Percentiles rank a stretch among this genome's conserved stretches.
Conservation (phyloP, 129 eudicot species). For the Lonicera japonica region DNA sequence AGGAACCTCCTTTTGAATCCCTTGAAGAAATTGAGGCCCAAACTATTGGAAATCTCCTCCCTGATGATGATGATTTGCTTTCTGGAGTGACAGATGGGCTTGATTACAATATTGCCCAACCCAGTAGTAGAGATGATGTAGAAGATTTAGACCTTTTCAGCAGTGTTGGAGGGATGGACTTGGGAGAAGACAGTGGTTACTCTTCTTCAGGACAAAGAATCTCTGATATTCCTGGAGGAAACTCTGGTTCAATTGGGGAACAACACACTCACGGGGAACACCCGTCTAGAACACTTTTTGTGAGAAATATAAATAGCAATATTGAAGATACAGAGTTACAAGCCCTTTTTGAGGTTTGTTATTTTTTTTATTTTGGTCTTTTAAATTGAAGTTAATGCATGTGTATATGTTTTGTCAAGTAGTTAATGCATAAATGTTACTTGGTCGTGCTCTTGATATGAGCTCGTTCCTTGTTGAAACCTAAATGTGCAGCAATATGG, state of each 20-base stretch:
- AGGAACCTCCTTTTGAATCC: slow-evolving; percentile 72
- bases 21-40: slow-evolving; percentile 93
- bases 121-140: slow-evolving; percentile 46
- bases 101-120: slow-evolving; percentile 32
- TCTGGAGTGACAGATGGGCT: slow-evolving; percentile 84
- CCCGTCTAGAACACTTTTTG: slow-evolving; percentile 92
- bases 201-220: slow-evolving; percentile 29
- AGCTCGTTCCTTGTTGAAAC: slow-evolving; percentile 12
- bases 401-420: not conserved
- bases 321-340: slow-evolving; percentile 77
- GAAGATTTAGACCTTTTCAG: slow-evolving; percentile 79
- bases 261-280: slow-evolving; percentile 59
- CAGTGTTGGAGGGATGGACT: slow-evolving; percentile 89
- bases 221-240: slow-evolving; percentile 30
- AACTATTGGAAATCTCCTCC: slow-evolving; percentile 91
- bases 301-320: slow-evolving; percentile 78
- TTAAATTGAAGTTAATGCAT: not conserved
- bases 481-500: slow-evolving; percentile 71
- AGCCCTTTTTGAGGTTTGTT: slow-evolving; percentile 74
- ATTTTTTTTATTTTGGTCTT: too few species aligned
- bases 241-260: slow-evolving; percentile 29
- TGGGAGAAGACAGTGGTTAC: slow-evolving; percentile 72
- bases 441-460: slow-evolving; percentile 10
- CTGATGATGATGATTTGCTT: slow-evolving; percentile 89
- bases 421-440: not conserved